Conservation (phyloP, 495 filamentous ascomycete genomes). For the Daldinia bambusicola region DNA sequence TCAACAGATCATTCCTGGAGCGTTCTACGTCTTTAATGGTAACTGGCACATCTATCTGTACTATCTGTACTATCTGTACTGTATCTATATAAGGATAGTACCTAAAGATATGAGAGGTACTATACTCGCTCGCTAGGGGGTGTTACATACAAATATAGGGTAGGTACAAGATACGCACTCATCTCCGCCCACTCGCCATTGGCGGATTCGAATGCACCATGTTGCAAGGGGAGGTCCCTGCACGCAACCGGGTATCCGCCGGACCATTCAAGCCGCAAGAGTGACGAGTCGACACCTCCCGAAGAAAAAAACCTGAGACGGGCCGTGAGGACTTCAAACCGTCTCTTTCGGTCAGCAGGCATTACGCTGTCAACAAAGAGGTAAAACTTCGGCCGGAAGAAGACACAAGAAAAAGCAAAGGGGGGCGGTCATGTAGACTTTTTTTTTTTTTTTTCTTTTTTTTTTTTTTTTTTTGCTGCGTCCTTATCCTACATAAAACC, state of each 20-base stretch:
- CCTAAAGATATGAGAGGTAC: constrained; percentile 6
- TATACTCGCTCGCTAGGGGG: constrained; percentile 22
- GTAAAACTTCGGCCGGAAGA: neutral
- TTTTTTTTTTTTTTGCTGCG: neutral
- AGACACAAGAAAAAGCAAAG: neutral
- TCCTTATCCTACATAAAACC: constrained; percentile 3
- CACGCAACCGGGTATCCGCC: constrained; percentile 38
- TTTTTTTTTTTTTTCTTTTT: too few relatives aligned
- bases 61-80: constrained; percentile 27
- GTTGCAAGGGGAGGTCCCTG: constrained; percentile 39
- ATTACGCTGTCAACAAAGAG: constrained; percentile 14
- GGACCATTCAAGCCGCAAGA: constrained; percentile 38
- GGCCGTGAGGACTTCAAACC: constrained; percentile 43
- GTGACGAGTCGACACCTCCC: constrained; percentile 26
- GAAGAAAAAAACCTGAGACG: constrained; percentile 26
- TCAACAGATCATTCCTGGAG: constrained; percentile 24
- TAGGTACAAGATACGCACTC: constrained; percentile 14
- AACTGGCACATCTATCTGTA: constrained; percentile 13
- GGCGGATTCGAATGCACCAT: constrained; percentile 23
- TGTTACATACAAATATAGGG: constrained; percentile 12
- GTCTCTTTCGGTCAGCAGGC: constrained; percentile 34
- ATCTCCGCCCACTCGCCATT: constrained; percentile 16
- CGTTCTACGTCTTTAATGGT: constrained; percentile 2
- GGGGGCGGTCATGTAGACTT: neutral
- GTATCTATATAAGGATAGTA: constrained; percentile 11